Base-by-base conservation (phyloP, 2,329 filamentous ascomycete species). In the Colletotrichum incanum region DNA sequence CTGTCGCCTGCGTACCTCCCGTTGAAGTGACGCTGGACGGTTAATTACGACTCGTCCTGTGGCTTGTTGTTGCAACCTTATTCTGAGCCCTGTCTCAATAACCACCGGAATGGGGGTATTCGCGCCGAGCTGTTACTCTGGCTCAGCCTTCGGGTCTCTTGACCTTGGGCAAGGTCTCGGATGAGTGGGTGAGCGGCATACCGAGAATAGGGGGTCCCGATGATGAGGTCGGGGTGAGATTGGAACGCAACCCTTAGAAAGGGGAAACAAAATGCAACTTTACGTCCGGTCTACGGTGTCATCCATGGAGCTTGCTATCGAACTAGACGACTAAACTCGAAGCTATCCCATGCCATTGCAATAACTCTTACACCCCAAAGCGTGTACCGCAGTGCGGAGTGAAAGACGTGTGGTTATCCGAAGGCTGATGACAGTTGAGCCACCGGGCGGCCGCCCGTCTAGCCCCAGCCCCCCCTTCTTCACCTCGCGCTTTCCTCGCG, bases 51-150 rank as follows among this genome's bases (percentile, higher is more conserved):
- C 43, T 58, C 47, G 43, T 52, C 50, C 47, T 45, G 23, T 45
- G 56, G 39, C 56, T 56, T 59, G 64, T 28, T 63, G 67, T 59
- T 71, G 59, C 47, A 72, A 72, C 69, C 69, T 72, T 72, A 72
- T 64, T 62, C 65, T 54, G 56, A 69, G 65, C 59, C 69, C 54
- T 60, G 65, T 49, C 31, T 34, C 18, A 47, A 69, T 64, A 69
- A 41, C 45, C 37, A 55, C 49, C 49, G 49, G 49, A 64, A 28
- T 45, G 61, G 47, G 28, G 37, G 39, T 49, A 43, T 45, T 43
- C 18, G 6, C 28, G 49, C 61, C 49, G 34, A 20, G 34, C 47
- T 43, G 39, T n/a, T 12, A 23, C 49, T 67, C 47, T 45, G 26
- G 56, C 39, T 55, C 64, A 66, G 64, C 43, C 60, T 65, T 41